Conservation (phyloP, 2,329 filamentous ascomycete genomes). For the Davidsoniella neocaledoniae region DNA sequence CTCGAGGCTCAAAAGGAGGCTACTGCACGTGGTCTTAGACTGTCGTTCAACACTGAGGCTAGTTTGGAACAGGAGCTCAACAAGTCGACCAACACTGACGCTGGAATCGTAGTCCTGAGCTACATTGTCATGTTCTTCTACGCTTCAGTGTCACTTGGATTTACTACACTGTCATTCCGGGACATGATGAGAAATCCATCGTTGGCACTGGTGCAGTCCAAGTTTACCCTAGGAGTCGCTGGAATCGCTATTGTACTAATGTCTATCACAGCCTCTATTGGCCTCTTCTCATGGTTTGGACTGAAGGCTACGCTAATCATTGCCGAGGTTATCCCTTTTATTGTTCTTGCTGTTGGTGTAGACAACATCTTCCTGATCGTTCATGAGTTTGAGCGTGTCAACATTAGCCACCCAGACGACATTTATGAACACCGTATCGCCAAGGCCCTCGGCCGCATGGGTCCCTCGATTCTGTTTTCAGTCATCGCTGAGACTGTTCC, state of each 20-base stretch:
- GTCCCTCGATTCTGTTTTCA: constrained; percentile 87
- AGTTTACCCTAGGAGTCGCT: constrained; percentile 86
- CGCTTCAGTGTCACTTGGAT: constrained; percentile 80
- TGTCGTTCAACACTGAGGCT: constrained; percentile 92
- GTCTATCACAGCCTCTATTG: constrained; percentile 91
- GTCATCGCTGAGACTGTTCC: constrained; percentile 88
- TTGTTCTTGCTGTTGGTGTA: constrained; percentile 88
- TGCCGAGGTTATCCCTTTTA: constrained; percentile 93
- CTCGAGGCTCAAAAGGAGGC: constrained; percentile 71
- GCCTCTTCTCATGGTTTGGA: constrained; percentile 78
- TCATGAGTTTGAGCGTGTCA: constrained; percentile 92
- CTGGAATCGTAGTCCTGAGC: constrained; percentile 89
- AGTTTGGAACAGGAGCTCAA: constrained; percentile 92
- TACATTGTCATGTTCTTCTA: constrained; percentile 99
- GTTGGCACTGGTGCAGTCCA: constrained; percentile 80
- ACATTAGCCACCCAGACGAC: constrained; percentile 77
- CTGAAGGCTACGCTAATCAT: constrained; percentile 96
- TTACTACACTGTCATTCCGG: constrained; percentile 60
- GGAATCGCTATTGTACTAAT: constrained; percentile 93
- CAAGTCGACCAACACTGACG: constrained; percentile 95
- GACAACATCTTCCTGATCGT: constrained; percentile 99
- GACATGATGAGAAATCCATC: constrained; percentile 70
- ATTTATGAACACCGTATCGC: constrained; percentile 74
- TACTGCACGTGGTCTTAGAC: constrained; percentile 53
- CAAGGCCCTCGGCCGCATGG: constrained; percentile 84